These are phyloP conservation scores for Crotalaria pallida DNA, from an alignment of 306 rosid genomes.

Conservation along the genomic window DNA sequence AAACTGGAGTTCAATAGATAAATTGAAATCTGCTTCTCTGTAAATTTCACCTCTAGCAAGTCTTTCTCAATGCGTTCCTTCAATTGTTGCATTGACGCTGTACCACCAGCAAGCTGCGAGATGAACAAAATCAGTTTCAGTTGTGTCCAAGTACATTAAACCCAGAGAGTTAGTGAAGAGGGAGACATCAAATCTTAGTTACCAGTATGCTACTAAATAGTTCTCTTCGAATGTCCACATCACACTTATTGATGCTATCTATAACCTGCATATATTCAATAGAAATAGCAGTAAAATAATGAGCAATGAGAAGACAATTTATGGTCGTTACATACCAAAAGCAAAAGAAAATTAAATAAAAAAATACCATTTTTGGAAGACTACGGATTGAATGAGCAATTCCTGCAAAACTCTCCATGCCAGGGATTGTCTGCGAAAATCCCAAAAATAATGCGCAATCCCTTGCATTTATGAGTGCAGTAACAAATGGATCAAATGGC, in stretches of 20 bases:
- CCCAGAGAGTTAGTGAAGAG: neutral
- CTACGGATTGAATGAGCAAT: constrained; percentile 71
- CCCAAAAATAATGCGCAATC: neutral
- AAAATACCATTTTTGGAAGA: constrained; percentile 84
- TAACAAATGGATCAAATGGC: too few species aligned
- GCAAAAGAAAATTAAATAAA: neutral
- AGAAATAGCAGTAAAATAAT: constrained; percentile 6
- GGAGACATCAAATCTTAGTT: constrained; percentile 12
- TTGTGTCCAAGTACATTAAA: neutral
- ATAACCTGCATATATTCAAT: constrained; percentile 59
- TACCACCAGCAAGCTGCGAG: constrained; percentile 93
- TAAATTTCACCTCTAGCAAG: constrained; percentile 70
- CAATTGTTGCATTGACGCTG: constrained; percentile 96
- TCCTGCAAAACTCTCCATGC: constrained; percentile 77
- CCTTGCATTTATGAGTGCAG: too few species aligned
- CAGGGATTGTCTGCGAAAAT: constrained; percentile 89
- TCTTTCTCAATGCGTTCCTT: constrained; percentile 99
- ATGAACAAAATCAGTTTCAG: constrained; percentile 19
- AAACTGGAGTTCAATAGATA: neutral
- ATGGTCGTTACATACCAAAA: neutral
- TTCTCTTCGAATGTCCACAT: constrained; percentile 96
- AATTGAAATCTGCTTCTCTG: neutral
- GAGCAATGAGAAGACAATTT: constrained; percentile 6
- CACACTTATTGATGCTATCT: constrained; percentile 92
- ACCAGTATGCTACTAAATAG: constrained; percentile 97